A percentile compares a stretch with the other conserved stretches of the same genome.
These are phyloP conservation scores for Hsuehochloa calcarea DNA, from an alignment of 176 grass and related monocot genomes.

Conservation along the genomic window DNA sequence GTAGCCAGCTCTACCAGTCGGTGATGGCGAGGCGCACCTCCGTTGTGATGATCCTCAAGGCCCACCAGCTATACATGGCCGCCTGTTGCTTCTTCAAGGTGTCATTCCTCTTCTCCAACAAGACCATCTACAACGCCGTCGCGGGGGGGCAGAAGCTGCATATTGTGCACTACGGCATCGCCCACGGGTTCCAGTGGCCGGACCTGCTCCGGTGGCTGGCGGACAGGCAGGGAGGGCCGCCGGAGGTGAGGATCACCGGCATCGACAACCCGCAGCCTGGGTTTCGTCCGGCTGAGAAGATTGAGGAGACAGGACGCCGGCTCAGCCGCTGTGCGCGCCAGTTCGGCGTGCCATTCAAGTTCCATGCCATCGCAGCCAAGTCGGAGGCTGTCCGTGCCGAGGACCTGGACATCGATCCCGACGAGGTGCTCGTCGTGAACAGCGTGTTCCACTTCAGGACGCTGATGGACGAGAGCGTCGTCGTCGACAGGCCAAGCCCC, in stretches of 20 bases:
- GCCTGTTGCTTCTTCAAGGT: slow-evolving; percentile 44
- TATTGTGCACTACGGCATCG: slow-evolving; percentile 46
- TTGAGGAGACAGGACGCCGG: slow-evolving; percentile 38
- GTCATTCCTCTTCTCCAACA: slow-evolving; percentile 31
- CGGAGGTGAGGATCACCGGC: slow-evolving; percentile 46
- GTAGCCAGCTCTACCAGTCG: slow-evolving; percentile 40
- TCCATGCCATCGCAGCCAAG: slow-evolving; percentile 37
- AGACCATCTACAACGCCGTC: slow-evolving; percentile 36
- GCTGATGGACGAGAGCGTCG: slow-evolving; percentile 49
- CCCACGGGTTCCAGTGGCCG: slow-evolving; percentile 53
- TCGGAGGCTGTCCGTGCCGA: slow-evolving; percentile 25
- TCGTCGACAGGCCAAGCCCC: slow-evolving; percentile 32
- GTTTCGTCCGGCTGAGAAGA: slow-evolving; percentile 26
- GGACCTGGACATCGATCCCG: slow-evolving; percentile 28
- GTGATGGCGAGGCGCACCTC: slow-evolving; percentile 39
- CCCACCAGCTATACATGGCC: slow-evolving; percentile 49
- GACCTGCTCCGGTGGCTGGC: slow-evolving; percentile 34
- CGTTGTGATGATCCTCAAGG: slow-evolving; percentile 34
- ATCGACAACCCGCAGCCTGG: slow-evolving; percentile 46
- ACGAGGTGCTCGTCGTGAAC: slow-evolving; percentile 52
- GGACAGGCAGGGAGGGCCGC: slow-evolving; percentile 22
- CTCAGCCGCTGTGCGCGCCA: slow-evolving; percentile 28
- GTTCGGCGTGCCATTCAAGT: slow-evolving; percentile 43
- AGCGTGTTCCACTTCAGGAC: slow-evolving; percentile 27
- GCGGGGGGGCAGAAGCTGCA: slow-evolving; percentile 33